These are phyloP conservation scores for Glebionis coronaria DNA, from an alignment of 129 eudicot species.

Conservation along the genomic window DNA sequence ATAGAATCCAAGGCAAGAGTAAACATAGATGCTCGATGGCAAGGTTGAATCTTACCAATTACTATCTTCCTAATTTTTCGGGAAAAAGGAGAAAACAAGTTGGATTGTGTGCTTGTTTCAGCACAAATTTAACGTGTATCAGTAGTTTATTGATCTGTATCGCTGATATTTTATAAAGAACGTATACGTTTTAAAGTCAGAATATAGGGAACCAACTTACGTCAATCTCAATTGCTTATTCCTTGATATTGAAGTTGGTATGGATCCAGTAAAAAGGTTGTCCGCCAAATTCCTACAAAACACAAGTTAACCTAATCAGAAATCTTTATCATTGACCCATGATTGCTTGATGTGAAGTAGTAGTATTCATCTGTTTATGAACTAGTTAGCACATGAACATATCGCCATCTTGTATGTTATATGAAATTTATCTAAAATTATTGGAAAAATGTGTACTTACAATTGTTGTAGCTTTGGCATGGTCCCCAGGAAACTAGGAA, in stretches of 20 bases:
- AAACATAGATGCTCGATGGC: no score
- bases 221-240: background rate
- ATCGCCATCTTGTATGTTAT: no score
- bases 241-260: background rate
- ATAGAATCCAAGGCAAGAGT: no score
- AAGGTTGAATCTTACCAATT: no score
- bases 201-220: background rate
- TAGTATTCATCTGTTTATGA: no score
- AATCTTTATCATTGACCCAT: background rate
- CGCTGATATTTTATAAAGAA: background rate
- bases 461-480: slow-evolving; percentile 43
- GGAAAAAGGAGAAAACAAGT: no score
- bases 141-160: background rate
- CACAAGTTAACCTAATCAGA: background rate
- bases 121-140: background rate
- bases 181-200: background rate
- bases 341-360: background rate
- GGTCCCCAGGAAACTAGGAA: slow-evolving; percentile 50
- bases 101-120: no score
- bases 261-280: background rate
- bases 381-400: no score
- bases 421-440: no score
- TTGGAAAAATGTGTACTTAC: slow-evolving; percentile 29
- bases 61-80: no score
- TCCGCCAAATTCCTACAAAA: background rate